Percentiles rank a stretch among this genome's conserved stretches.
These are phyloP conservation scores for Phytomonas sp. DNA, from an alignment of 208 protist species.

Conservation along the genomic window DNA sequence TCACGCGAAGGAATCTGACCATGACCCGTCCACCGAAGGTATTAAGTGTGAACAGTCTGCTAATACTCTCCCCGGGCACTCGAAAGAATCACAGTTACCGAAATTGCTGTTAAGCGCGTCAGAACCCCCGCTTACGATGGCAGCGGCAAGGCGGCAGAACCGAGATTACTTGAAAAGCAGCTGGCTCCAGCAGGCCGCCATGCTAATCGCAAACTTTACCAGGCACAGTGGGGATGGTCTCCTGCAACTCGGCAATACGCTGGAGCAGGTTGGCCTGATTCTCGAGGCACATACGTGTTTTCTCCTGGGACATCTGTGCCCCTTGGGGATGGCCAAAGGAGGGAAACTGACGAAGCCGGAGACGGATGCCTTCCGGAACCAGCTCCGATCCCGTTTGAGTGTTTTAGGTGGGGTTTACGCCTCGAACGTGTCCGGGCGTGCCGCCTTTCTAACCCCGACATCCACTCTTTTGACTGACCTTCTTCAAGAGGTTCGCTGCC, in stretches of 20 bases:
- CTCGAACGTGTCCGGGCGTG: slow-evolving; percentile 25
- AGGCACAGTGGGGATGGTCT: slow-evolving; percentile 40
- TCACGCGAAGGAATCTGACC: not conserved
- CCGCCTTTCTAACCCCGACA: slow-evolving; percentile 51
- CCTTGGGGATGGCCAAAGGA: slow-evolving; percentile 18
- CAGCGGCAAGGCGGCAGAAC: slow-evolving; percentile 11
- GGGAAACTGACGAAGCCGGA: not conserved
- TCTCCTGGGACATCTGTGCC: slow-evolving; percentile 44
- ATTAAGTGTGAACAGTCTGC: not conserved
- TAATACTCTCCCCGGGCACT: too few relatives aligned
- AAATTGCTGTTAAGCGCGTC: not conserved
- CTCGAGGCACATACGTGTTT: slow-evolving; percentile 66
- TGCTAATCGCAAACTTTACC: slow-evolving; percentile 64
- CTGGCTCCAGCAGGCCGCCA: slow-evolving; percentile 49
- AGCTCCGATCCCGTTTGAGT: slow-evolving; percentile 41
- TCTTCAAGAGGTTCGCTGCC: slow-evolving; percentile 31
- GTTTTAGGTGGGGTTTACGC: slow-evolving; percentile 57
- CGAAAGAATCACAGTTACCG: slow-evolving; percentile 1
- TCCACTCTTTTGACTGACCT: slow-evolving; percentile 59
- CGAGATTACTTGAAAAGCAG: slow-evolving; percentile 14
- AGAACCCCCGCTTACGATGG: not conserved
- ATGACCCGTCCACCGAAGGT: not conserved
- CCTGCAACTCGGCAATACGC: slow-evolving; percentile 32
- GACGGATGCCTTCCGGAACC: slow-evolving; percentile 11
- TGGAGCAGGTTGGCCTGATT: slow-evolving; percentile 33